Percentiles rank a stretch among this genome's conserved stretches.
Conservation (phyloP, 495 filamentous ascomycete genomes). For the Tuber borchii region DNA sequence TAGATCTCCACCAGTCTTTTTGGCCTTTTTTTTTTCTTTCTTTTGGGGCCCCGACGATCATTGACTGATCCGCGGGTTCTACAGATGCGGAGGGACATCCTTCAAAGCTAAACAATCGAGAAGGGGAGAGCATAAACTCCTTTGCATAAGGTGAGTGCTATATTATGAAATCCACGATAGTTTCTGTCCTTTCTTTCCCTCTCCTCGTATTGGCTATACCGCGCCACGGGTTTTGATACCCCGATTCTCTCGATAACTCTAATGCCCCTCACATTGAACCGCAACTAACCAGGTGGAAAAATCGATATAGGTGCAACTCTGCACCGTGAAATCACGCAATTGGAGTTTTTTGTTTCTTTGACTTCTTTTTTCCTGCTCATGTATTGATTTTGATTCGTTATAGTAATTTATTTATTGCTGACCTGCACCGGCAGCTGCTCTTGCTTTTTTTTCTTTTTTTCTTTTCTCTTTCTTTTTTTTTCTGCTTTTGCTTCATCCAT, state of each 20-base stretch:
- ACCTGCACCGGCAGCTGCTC: constrained; percentile 6
- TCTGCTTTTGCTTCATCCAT: constrained; percentile 3
- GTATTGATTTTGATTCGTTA: constrained; percentile 18
- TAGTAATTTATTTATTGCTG: constrained; percentile 5
- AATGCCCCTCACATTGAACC: constrained; percentile 2
- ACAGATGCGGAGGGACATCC: constrained; percentile 37
- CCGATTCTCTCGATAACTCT: constrained; percentile 16
- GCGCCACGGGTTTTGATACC: constrained; percentile 7
- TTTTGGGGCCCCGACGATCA: neutral
- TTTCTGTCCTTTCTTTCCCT: constrained; percentile 4
- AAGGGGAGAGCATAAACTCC: constrained; percentile 39
- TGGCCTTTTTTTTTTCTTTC: neutral
- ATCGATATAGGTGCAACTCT: constrained; percentile 30
- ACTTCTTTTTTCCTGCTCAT: constrained; percentile 7
- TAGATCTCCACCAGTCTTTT: constrained; percentile 10
- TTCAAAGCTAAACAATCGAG: constrained; percentile 41
- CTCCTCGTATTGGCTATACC: constrained; percentile 4
- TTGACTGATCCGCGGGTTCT: constrained; percentile 10
- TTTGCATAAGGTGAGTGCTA: constrained; percentile 38
- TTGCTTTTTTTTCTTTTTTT: constrained; percentile 16
- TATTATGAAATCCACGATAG: neutral
- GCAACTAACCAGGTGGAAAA: constrained; percentile 19
- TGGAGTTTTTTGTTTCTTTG: neutral
- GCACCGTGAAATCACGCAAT: constrained; percentile 19
- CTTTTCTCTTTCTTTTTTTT: neutral